phyloP scores from a whole-genome alignment of 179 eudicot genomes.

The Heliamphora pulchella region DNA sequence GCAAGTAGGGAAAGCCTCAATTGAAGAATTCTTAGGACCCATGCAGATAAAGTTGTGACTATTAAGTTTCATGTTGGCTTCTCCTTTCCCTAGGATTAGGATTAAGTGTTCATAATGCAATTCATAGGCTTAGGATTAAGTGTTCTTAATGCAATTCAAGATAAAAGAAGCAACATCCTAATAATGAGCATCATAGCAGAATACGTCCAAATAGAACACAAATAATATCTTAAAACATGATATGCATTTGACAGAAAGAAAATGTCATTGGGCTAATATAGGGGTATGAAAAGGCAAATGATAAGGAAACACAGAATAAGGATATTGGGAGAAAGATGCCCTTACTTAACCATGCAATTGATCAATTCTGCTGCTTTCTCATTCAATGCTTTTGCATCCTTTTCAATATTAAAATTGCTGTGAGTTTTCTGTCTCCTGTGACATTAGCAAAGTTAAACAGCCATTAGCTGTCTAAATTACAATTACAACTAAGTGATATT shows the following conservation, averaged over 20 bases:
- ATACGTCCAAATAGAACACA: no score
- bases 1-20: no score
- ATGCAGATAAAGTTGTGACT: no score
- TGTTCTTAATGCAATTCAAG: no score
- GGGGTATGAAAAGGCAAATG: neutral
- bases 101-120: no score
- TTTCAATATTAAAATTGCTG: conserved; percentile 24
- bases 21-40: no score
- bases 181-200: no score
- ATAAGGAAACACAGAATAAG: neutral
- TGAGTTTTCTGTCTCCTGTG: conserved; percentile 49
- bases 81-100: no score
- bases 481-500: neutral
- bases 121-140: no score
- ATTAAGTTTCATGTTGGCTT: no score
- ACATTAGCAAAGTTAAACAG: conserved; percentile 18
- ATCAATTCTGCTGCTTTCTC: conserved; percentile 51
- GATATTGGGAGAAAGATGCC: conserved; percentile 8
- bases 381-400: conserved; percentile 34
- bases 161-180: no score
- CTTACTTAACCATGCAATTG: conserved; percentile 56
- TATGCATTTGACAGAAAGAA: neutral
- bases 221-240: neutral
- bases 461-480: neutral
- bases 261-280: neutral